Conservation (phyloP, 768 basidiomycete species). For the Hypsizygus marmoreus region DNA sequence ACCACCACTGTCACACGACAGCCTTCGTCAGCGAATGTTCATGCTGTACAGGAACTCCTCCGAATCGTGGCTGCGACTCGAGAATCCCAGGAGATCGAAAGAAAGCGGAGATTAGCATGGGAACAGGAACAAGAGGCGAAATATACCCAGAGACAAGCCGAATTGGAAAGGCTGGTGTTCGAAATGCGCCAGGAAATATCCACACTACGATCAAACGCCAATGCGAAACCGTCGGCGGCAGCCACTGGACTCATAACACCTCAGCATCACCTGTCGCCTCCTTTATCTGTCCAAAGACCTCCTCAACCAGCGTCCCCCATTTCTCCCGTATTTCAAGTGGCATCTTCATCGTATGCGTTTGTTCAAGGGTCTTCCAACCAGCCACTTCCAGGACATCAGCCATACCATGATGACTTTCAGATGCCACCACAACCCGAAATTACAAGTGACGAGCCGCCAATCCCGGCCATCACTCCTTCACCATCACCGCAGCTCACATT, state of each 20-base stretch:
- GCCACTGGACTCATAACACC: conserved; percentile 27
- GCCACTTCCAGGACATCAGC: conserved; percentile 17
- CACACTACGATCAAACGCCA: conserved; percentile 43
- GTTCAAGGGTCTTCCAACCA: conserved; percentile 40
- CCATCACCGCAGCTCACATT: conserved; percentile 29
- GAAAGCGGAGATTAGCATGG: conserved; percentile 61
- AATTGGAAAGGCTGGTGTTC: conserved; percentile 57
- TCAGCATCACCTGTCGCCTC: conserved; percentile 32
- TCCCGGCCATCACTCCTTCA: conserved; percentile 31
- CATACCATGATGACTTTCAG: conserved; percentile 17
- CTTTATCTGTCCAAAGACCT: conserved; percentile 29
- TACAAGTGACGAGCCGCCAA: conserved; percentile 15
- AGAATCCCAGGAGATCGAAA: conserved; percentile 63
- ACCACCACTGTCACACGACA: conserved; percentile 23
- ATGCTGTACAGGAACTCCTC: conserved; percentile 61
- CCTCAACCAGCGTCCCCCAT: conserved; percentile 34
- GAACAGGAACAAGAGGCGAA: conserved; percentile 71
- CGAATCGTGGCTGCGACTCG: conserved; percentile 58
- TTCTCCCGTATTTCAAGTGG: conserved; percentile 37
- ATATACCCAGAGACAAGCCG: conserved; percentile 52
- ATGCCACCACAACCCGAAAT: conserved; percentile 16
- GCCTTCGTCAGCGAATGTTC: conserved; percentile 36
- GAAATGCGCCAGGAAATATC: conserved; percentile 58
- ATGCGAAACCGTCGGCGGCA: conserved; percentile 19
- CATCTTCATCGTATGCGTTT: conserved; percentile 32